phyloP scores from a whole-genome alignment of 352 stramenopile genomes.

The Phytophthora pinifolia region DNA sequence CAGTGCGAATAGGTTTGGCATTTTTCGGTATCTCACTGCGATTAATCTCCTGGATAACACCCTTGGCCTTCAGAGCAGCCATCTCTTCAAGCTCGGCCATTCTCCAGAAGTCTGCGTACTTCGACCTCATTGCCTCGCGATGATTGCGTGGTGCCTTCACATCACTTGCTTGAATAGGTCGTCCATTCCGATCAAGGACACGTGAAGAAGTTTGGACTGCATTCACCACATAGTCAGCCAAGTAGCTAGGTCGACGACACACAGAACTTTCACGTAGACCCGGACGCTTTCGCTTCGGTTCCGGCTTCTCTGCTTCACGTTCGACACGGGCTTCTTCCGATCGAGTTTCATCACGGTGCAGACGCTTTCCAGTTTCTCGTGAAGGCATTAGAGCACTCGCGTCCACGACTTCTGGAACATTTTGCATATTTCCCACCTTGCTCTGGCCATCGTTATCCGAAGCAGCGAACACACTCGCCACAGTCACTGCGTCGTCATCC shows the following conservation, averaged over 20 bases:
- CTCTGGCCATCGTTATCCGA: neutral
- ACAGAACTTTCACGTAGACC: conserved; percentile 1
- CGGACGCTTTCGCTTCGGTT: neutral
- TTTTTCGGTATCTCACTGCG: too few species aligned
- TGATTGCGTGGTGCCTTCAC: neutral
- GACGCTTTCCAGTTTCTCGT: conserved; percentile 1
- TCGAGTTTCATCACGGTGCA: conserved; percentile 4
- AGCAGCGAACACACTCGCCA: neutral
- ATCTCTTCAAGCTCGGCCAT: too few species aligned
- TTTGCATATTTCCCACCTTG: too few species aligned
- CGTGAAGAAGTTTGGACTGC: neutral
- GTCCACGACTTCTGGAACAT: neutral
- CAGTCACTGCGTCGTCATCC: neutral
- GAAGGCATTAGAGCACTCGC: neutral
- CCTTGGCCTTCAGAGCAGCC: neutral
- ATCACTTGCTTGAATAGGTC: neutral
- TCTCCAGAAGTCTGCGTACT: neutral
- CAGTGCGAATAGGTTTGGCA: too few species aligned
- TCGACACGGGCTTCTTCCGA: conserved; percentile 1
- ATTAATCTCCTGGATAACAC: too few species aligned
- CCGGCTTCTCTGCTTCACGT: conserved; percentile 1
- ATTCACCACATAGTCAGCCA: conserved; percentile 1
- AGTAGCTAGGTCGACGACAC: neutral
- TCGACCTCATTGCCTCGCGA: neutral
- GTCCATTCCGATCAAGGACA: neutral